Conservation (phyloP, 1,284 basidiomycete genomes). For the Ustilago cynodontis region DNA sequence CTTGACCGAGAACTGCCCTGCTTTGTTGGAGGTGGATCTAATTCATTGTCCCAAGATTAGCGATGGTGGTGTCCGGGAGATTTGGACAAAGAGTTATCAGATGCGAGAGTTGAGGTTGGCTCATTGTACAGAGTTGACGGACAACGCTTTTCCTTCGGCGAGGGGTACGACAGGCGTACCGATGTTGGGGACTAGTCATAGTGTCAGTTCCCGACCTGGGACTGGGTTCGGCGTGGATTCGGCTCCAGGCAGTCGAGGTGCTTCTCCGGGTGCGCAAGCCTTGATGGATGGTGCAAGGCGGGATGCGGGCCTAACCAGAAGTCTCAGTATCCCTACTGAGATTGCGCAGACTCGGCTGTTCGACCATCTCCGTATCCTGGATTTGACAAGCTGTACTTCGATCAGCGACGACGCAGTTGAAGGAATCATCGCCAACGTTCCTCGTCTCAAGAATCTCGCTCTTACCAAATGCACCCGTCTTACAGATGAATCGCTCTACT, state of each 20-base stretch:
- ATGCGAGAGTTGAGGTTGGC: slow-evolving; percentile 92
- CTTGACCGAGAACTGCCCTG: slow-evolving; percentile 76
- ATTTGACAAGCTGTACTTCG: slow-evolving; percentile 82
- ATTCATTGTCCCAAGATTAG: slow-evolving; percentile 84
- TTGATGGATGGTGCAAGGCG: slow-evolving; percentile 2
- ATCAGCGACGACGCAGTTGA: slow-evolving; percentile 91
- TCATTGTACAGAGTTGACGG: slow-evolving; percentile 82
- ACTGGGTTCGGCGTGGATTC: slow-evolving; percentile 32
- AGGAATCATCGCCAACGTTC: slow-evolving; percentile 87
- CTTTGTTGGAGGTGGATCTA: slow-evolving; percentile 93
- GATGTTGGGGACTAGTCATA: slow-evolving; percentile 45
- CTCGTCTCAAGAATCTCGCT: slow-evolving; percentile 90
- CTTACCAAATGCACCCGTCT: slow-evolving; percentile 89
- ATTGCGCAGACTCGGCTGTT: slow-evolving; percentile 54
- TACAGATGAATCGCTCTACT: slow-evolving; percentile 87
- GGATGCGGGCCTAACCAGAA: slow-evolving; percentile 26
- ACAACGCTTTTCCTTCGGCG: slow-evolving; percentile 84
- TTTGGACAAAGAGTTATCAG: slow-evolving; percentile 83
- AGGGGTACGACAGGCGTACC: slow-evolving; percentile 37
- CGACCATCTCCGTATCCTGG: slow-evolving; percentile 67
- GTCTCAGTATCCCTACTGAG: slow-evolving; percentile 19
- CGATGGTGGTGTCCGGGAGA: slow-evolving; percentile 81
- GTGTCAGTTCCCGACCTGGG: slow-evolving; percentile 18
- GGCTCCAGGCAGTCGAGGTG: slow-evolving; percentile 48
- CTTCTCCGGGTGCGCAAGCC: slow-evolving; percentile 36